Evolutionary conservation across 192 early-diverging fungal genomes (phyloP).

Genomic region (Coemansia sp.): DNA sequence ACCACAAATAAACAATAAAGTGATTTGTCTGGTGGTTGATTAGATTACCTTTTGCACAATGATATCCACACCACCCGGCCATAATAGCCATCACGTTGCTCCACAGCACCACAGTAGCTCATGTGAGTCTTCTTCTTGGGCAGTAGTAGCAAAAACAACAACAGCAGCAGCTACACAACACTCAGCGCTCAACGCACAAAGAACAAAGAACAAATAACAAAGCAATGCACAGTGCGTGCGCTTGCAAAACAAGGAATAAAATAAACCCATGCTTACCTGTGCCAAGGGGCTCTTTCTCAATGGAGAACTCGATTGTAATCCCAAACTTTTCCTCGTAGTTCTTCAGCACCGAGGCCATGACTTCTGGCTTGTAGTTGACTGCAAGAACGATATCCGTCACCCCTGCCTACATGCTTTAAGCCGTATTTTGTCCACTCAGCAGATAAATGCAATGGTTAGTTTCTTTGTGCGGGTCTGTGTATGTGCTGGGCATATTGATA

Average conservation of each 20-base stretch:
- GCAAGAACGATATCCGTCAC: constrained; percentile 97
- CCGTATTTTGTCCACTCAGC: not conserved
- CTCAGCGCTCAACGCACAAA: not conserved
- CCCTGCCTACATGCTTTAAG: constrained; percentile 69
- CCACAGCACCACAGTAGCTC: not conserved
- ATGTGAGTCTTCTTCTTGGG: too few species aligned
- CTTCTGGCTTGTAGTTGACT: constrained; percentile 98
- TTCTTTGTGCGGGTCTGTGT: too few species aligned
- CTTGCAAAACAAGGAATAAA: not conserved
- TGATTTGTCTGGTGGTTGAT: not conserved
- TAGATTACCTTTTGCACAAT: not conserved
- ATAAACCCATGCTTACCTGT: constrained; percentile 55
- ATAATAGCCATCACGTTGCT: not conserved
- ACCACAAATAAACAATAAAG: not conserved
- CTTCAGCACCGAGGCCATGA: constrained; percentile 91
- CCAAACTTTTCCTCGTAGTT: constrained; percentile 91
- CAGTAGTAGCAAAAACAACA: too few species aligned
- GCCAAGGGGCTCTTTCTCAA: constrained; percentile 95
- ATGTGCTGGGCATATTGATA: too few species aligned
- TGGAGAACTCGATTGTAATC: constrained; percentile 93
- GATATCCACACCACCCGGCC: not conserved
- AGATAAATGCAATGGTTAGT: too few species aligned
- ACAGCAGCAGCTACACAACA: not conserved
- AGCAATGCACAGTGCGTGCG: not conserved
- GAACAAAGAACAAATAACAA: not conserved